Evolutionary conservation across 2,329 filamentous ascomycete species (phyloP), one percentile per base, ranked within the genome.

Genomic region (Ophiostoma australiae): DNA sequence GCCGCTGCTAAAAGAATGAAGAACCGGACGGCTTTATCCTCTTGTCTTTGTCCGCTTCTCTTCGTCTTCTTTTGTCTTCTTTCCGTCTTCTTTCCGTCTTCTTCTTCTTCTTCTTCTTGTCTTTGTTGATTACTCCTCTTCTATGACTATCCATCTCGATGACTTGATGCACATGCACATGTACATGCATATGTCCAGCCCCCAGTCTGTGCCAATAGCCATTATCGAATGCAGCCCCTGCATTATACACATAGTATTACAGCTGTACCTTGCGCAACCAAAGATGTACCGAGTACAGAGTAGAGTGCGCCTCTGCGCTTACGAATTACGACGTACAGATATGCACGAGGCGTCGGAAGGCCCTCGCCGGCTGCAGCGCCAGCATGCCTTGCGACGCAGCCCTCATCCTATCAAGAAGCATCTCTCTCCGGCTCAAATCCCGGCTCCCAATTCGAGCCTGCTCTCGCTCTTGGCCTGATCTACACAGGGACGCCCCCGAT

Each of bases 1-100:
- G n/a, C 52, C 52, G 52, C 52, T 27, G n/a, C 52, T 31, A 58
- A 58, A 58, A 58, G n/a, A 27, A 58, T 58, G 52, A 58, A 58
- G 52, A 58, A 58, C 10, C 27, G 48, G 3, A n/a, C 44, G 39
- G 39, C 39, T 10, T 41, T 20, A 39, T 39, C 37, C 37, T 39
- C 27, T 52, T 52, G 17, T 10, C 20, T 27, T 58, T 58, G 27
- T 23, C 4, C 20, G n/a, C 20, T 58, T 58, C 23, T n/a, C 20
- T 4, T n/a, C 15, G 15, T 55, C 20, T 55, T 23, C n/a, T 27
- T 15, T 11, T 17, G 15, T 48, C 44, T 20, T 20, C 44, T 58
- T 20, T 27, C n/a, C n/a, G 17, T 58, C 52, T 27, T 58, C 8
- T 23, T 61, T 61, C 27, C 11, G 20, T 31, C 23, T 27, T 31